Evolutionary conservation across 805 yeast genomes (phyloP).

Genomic region (Kregervanrija delftensis): DNA sequence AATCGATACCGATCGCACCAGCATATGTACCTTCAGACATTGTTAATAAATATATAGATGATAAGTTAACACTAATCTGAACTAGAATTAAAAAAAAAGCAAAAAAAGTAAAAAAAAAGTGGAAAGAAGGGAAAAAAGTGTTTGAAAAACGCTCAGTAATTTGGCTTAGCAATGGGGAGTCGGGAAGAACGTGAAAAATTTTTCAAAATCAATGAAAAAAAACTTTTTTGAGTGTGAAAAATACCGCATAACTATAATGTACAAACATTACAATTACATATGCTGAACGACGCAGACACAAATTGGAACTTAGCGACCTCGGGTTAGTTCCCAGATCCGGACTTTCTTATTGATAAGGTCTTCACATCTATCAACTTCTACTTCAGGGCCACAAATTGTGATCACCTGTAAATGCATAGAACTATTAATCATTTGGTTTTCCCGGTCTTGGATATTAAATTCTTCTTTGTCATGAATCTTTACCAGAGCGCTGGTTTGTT

Average conservation of each 20-base stretch:
- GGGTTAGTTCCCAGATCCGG: no score
- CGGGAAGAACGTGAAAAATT: constrained; percentile 14
- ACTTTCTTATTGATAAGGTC: neutral
- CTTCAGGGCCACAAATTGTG: constrained; percentile 9
- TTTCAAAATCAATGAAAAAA: constrained; percentile 12
- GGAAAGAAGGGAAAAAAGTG: neutral
- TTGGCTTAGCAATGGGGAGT: neutral
- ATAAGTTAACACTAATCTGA: neutral
- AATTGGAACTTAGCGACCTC: no score
- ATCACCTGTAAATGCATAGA: constrained; percentile 9
- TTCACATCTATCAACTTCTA: constrained; percentile 1
- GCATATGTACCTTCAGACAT: constrained; percentile 99
- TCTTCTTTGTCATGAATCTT: constrained; percentile 27
- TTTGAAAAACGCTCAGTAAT: neutral
- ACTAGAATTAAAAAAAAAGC: neutral
- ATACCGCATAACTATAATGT: neutral
- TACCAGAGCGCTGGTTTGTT: constrained; percentile 30
- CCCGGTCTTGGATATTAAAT: no score
- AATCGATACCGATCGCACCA: constrained; percentile 99
- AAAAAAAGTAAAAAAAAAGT: neutral
- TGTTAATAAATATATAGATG: constrained; percentile 23
- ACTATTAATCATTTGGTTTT: constrained; percentile 8
- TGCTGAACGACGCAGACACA: neutral
- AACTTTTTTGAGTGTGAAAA: constrained; percentile 7
- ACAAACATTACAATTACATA: neutral